Conservation (phyloP, 805 yeast species). For the Kuraishia ogatae region DNA sequence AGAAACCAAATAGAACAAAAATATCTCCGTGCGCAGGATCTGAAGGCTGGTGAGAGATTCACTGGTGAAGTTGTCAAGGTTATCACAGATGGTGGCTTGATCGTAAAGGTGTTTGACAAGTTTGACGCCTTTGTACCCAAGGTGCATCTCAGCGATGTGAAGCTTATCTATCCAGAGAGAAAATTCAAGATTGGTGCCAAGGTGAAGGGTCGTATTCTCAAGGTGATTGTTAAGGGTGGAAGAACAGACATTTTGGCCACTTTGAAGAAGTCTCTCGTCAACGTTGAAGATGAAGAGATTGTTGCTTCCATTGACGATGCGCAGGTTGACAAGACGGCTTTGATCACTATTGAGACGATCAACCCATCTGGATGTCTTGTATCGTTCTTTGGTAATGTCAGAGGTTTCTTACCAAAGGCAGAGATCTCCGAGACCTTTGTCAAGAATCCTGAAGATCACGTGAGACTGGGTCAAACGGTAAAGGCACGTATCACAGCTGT, state of each 20-base stretch:
- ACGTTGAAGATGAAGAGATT: conserved; percentile 47
- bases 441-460: conserved; percentile 64
- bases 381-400: conserved; percentile 70
- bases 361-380: conserved; percentile 75
- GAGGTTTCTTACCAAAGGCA: conserved; percentile 75
- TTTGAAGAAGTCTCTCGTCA: conserved; percentile 76
- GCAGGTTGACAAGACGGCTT: conserved; percentile 39
- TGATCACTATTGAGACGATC: conserved; percentile 68
- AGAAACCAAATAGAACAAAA: conserved; percentile 53
- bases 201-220: conserved; percentile 67
- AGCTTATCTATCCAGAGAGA: conserved; percentile 82
- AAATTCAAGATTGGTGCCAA: conserved; percentile 81
- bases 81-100: conserved; percentile 56
- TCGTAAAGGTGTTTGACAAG: conserved; percentile 54
- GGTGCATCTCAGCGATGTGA: conserved; percentile 75
- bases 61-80: conserved; percentile 47
- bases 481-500: conserved; percentile 55
- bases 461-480: conserved; percentile 80
- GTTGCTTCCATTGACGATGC: conserved; percentile 30
- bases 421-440: conserved; percentile 91
- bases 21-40: conserved; percentile 61
- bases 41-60: conserved; percentile 66
- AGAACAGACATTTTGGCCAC: conserved; percentile 52
- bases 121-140: conserved; percentile 71
- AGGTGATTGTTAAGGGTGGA: conserved; percentile 29